Evolutionary conservation across 2,329 filamentous ascomycete genomes (phyloP).

Genomic region (Hypoxylon sp.): DNA sequence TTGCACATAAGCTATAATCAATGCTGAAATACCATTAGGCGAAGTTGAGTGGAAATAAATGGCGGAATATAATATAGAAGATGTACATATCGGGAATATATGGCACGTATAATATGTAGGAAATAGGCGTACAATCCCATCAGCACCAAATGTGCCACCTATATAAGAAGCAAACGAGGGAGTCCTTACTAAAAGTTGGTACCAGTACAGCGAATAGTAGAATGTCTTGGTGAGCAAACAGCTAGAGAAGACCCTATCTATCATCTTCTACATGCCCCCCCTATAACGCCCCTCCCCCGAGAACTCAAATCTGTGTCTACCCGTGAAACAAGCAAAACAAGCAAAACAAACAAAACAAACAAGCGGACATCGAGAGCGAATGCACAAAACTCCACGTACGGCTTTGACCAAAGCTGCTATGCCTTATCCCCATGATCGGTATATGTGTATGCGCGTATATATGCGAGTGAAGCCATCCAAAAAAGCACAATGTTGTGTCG

Average conservation of each 20-base stretch:
- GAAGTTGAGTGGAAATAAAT: background rate
- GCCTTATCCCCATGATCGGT: slow-evolving; percentile 42
- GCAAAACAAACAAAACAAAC: slow-evolving; percentile 15
- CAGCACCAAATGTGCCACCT: background rate
- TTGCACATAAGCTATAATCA: background rate
- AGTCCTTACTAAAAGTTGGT: slow-evolving; percentile 15
- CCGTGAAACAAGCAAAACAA: slow-evolving; percentile 17
- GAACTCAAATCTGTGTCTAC: slow-evolving; percentile 40
- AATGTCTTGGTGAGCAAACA: slow-evolving; percentile 30
- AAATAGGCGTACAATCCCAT: background rate
- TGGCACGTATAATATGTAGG: background rate
- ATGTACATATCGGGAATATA: background rate
- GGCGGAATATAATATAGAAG: background rate
- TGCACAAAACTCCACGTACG: slow-evolving; percentile 40
- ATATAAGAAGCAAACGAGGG: slow-evolving; percentile 16
- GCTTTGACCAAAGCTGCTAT: slow-evolving; percentile 46
- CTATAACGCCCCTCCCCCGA: slow-evolving; percentile 38
- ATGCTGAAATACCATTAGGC: background rate
- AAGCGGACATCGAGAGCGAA: slow-evolving; percentile 30
- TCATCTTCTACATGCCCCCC: slow-evolving; percentile 40
- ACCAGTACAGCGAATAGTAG: slow-evolving; percentile 16
- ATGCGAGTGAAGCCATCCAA: slow-evolving; percentile 42
- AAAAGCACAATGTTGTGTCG: slow-evolving; percentile 33
- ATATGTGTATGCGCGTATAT: slow-evolving; percentile 42
- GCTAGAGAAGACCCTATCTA: slow-evolving; percentile 41